Percentiles rank a stretch among this genome's conserved stretches.
Conservation (phyloP, 148 eudicot species). For the Vaccinium vitisidaea region DNA sequence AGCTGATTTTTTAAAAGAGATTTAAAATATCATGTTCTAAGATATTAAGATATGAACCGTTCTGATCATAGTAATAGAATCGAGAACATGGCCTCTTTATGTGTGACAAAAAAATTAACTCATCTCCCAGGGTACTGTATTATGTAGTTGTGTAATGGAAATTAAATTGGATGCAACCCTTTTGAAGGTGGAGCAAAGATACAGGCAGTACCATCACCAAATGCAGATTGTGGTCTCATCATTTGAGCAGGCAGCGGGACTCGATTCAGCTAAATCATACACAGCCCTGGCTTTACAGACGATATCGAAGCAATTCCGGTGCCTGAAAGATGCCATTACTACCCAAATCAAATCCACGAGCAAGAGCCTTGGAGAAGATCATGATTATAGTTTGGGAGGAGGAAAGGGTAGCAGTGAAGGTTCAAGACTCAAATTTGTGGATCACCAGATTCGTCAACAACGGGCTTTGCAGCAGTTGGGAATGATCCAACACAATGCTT, state of each 20-base stretch:
- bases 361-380: conserved; percentile 61
- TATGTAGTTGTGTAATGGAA: no score
- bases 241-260: conserved; percentile 72
- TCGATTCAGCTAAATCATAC: conserved; percentile 76
- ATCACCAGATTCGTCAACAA: conserved; percentile 76
- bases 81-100: no score
- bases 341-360: conserved; percentile 43
- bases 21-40: no score
- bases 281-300: conserved; percentile 74
- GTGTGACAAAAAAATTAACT: no score
- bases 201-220: conserved; percentile 80
- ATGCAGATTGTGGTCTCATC: conserved; percentile 74
- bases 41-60: no score
- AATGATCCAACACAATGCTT: conserved; percentile 79
- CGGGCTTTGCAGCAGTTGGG: conserved; percentile 76
- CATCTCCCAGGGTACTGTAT: no score
- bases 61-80: no score
- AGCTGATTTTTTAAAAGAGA: no score
- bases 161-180: not conserved
- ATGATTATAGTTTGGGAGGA: conserved; percentile 34
- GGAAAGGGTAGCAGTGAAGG: conserved; percentile 43
- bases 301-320: conserved; percentile 74
- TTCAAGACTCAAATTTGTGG: conserved; percentile 68
- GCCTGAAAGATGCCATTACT: conserved; percentile 65
- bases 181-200: conserved; percentile 71